Conservation (phyloP, 371 early-diverging fungal species). For the Apophysomyces sp. region DNA sequence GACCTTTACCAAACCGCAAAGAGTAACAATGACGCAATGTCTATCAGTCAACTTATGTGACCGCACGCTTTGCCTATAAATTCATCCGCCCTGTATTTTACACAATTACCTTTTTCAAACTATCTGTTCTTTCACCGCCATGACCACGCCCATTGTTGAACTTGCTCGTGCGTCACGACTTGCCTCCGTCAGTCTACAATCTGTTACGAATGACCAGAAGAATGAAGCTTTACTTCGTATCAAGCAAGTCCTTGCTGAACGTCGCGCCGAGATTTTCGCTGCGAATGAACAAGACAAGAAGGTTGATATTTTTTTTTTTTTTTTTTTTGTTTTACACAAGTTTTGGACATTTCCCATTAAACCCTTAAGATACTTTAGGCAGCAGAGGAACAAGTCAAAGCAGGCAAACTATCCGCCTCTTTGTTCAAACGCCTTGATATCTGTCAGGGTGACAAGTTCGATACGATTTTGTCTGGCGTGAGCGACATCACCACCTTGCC, state of each 20-base stretch:
- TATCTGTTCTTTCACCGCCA: not conserved
- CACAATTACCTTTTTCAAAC: not conserved
- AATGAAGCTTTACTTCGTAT: conserved; percentile 76
- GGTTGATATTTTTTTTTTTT: too few species aligned
- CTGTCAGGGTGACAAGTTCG: conserved; percentile 80
- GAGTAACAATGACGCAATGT: not conserved
- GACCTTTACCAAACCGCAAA: too few species aligned
- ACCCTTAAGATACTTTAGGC: conserved; percentile 22
- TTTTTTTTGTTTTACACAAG: not conserved
- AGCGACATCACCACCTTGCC: conserved; percentile 81
- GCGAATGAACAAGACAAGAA: conserved; percentile 85
- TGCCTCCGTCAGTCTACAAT: conserved; percentile 82
- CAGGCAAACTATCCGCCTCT: conserved; percentile 73
- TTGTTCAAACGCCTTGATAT: conserved; percentile 92
- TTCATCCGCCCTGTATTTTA: not conserved
- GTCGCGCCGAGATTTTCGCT: conserved; percentile 70
- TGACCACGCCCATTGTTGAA: conserved; percentile 42
- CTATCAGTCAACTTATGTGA: not conserved
- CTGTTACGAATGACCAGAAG: conserved; percentile 74
- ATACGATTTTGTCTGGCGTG: conserved; percentile 86
- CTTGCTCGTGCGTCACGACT: conserved; percentile 74
- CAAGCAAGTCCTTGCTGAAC: conserved; percentile 65
- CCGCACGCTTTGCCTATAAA: too few species aligned
- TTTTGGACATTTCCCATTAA: too few species aligned
- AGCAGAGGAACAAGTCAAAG: conserved; percentile 69